phyloP scores from a whole-genome alignment of 352 stramenopile species.

The Phytophthora fragariaefolia region DNA sequence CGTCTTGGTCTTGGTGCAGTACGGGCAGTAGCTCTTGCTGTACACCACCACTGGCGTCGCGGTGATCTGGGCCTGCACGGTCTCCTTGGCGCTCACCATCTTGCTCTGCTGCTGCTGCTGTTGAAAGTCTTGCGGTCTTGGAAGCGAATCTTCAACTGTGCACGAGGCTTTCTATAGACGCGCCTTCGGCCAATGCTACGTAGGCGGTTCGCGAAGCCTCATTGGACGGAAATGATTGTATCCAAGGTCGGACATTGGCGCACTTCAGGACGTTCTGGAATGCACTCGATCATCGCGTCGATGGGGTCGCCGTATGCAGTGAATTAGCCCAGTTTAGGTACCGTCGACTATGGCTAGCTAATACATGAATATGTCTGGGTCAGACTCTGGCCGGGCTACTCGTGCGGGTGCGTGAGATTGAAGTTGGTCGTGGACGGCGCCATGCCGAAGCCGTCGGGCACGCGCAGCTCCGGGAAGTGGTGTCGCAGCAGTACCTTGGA shows the following conservation, averaged over 20 bases:
- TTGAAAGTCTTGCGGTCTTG: conserved; percentile 5
- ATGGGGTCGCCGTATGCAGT: no score
- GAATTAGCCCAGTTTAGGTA: no score
- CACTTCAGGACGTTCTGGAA: background rate
- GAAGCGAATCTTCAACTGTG: conserved; percentile 21
- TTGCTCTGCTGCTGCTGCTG: conserved; percentile 10
- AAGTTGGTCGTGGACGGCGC: conserved; percentile 81
- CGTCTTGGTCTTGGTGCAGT: conserved; percentile 85
- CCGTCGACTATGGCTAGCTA: no score
- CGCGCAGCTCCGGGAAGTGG: conserved; percentile 58
- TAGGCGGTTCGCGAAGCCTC: conserved; percentile 4
- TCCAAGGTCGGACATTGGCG: conserved; percentile 1
- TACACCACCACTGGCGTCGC: conserved; percentile 73
- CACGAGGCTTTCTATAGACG: conserved; percentile 22
- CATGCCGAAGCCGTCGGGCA: conserved; percentile 71
- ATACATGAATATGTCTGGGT: no score
- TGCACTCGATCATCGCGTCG: no score
- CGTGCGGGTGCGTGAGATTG: conserved; percentile 21
- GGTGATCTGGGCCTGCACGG: conserved; percentile 58
- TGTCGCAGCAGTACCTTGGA: conserved; percentile 75
- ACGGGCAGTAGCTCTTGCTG: conserved; percentile 95
- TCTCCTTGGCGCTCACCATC: conserved; percentile 61
- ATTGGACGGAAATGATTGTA: conserved; percentile 9
- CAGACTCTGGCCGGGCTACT: no score
- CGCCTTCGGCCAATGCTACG: background rate